Evolutionary conservation across 2,329 filamentous ascomycete species (phyloP), one percentile per base, ranked within the genome.

Genomic region (Neoascochyta sp.): DNA sequence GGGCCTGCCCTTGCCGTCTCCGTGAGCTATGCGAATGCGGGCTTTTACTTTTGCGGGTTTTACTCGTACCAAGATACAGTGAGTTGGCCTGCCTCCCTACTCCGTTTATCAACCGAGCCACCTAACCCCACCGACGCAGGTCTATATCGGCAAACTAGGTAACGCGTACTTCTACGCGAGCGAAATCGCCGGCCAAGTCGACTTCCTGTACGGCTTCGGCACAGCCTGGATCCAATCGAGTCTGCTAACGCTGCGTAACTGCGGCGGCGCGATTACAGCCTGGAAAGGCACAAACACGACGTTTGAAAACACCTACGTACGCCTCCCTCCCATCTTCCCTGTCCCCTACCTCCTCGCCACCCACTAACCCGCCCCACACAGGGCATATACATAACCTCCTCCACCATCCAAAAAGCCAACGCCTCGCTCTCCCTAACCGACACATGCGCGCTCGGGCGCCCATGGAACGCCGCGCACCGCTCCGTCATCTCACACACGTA

Each of bases 31-130:
- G 78, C 80, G 0, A 83, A 83, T 50, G 71, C 76, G 0, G 77
- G 78, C 0, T 83, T 84, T 51, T 84, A 83, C 52, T 74, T 74
- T 25, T 79, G 75, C 25, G 76, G 78, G 0, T 76, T 83, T 45
- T 79, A 80, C 49, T 78, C 74, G 35, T 83, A 79, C 47, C 80
- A 83, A 58, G 80, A 84, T 40, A 84, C 80, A 6, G 76, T 83
- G 25, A 33, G 37, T 2, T 10, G 3, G 8, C 7, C n/a, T n/a
- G n/a, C n/a, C n/a, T n/a, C 10, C 15, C 9, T 18, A 18, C 4
- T 7, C 5, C 4, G 8, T 20, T 16, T 15, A n/a, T 14, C 18
- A 21, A 9, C 11, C 24, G 11, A 19, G 18, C 7, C 14, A 19
- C 15, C 30, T 26, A 12, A 32, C 4, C 12, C 22, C 9, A 5